Percentiles rank a stretch among this genome's conserved stretches.
phyloP scores from a whole-genome alignment of 805 yeast species.

The Ogataea pini region DNA sequence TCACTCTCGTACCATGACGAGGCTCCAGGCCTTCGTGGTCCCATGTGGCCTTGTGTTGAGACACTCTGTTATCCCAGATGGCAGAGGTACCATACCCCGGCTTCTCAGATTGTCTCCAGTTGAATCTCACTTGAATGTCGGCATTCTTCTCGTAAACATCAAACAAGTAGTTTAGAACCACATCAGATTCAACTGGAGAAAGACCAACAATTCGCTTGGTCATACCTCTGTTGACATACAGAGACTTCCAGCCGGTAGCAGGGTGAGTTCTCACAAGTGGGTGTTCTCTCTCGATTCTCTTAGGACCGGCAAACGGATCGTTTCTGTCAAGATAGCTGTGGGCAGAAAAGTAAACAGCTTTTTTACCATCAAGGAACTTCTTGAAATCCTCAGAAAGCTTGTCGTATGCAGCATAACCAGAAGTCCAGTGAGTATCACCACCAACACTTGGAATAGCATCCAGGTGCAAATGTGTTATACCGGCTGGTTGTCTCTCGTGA shows the following conservation, averaged over 20 bases:
- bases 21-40: slow-evolving; percentile 43
- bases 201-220: slow-evolving; percentile 55
- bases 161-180: slow-evolving; percentile 45
- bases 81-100: slow-evolving; percentile 47
- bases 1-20: slow-evolving; percentile 56
- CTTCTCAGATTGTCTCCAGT: slow-evolving; percentile 42
- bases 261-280: slow-evolving; percentile 67
- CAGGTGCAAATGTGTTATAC: slow-evolving; percentile 53
- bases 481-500: slow-evolving; percentile 59
- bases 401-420: slow-evolving; percentile 61
- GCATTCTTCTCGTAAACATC: slow-evolving; percentile 50
- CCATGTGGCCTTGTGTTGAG: slow-evolving; percentile 47
- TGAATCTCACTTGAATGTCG: slow-evolving; percentile 57
- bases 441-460: slow-evolving; percentile 52
- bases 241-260: slow-evolving; percentile 61
- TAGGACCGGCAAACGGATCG: slow-evolving; percentile 48
- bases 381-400: slow-evolving; percentile 53
- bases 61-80: slow-evolving; percentile 49
- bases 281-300: slow-evolving; percentile 55
- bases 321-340: slow-evolving; percentile 41
- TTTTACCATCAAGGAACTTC: slow-evolving; percentile 52
- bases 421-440: slow-evolving; percentile 59
- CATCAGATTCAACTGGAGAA: slow-evolving; percentile 49
- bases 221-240: slow-evolving; percentile 53
- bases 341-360: slow-evolving; percentile 45